Evolutionary conservation across 495 filamentous ascomycete genomes (phyloP).

Genomic region (Trichoderma virens): DNA sequence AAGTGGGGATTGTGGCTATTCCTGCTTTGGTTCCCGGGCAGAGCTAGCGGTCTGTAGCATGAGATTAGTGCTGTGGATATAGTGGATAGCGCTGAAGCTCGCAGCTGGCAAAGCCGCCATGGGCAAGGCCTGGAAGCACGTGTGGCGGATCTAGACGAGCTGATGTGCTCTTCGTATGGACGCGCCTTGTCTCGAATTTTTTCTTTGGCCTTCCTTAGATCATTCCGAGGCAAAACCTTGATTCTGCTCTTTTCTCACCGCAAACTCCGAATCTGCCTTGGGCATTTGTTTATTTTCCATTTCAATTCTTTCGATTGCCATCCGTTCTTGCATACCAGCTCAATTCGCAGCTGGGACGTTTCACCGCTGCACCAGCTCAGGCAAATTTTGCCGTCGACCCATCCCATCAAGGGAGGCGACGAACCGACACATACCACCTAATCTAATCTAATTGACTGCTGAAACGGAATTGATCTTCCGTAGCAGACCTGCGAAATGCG

Average conservation of each 20-base stretch:
- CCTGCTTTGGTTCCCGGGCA: background rate
- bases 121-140: background rate
- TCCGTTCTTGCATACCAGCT: background rate
- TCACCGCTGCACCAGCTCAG: background rate
- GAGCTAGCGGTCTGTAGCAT: background rate
- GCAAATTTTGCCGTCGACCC: background rate
- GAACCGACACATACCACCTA: background rate
- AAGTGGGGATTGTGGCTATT: background rate
- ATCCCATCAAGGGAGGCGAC: background rate
- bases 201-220: background rate
- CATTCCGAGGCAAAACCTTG: background rate
- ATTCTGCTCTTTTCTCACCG: background rate
- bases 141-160: background rate
- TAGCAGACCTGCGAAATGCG: slow-evolving; percentile 66
- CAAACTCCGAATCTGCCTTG: background rate
- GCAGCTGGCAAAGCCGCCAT: too few relatives aligned
- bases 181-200: too few relatives aligned
- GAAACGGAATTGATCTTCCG: too few relatives aligned
- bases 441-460: too few relatives aligned
- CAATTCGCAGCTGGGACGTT: background rate
- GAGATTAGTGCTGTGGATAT: too few relatives aligned
- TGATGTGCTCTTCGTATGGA: too few relatives aligned
- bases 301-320: background rate
- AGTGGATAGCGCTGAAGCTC: too few relatives aligned
- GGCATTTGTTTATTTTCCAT: background rate